A percentile compares a stretch with the other conserved stretches of the same genome.
phyloP scores from a whole-genome alignment of 306 rosid species.

The Medicago arabica region DNA sequence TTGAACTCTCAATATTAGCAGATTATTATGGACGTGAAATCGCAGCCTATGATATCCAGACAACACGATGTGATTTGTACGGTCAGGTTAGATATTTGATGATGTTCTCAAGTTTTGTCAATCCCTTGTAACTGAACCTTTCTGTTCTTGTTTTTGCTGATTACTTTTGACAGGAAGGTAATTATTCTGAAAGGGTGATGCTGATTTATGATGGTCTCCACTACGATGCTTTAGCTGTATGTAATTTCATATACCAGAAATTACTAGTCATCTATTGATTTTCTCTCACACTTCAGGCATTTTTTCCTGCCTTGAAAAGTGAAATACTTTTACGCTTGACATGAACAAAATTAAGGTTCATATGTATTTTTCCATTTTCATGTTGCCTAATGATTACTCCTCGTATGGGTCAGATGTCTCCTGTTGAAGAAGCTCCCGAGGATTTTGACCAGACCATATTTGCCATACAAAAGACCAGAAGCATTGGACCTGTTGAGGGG shows the following conservation, averaged over 20 bases:
- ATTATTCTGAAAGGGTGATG: conserved; percentile 82
- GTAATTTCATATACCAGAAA: conserved; percentile 40
- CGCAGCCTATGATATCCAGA: conserved; percentile 93
- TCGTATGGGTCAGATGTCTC: conserved; percentile 68
- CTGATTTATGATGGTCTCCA: conserved; percentile 95
- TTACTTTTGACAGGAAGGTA: conserved; percentile 64
- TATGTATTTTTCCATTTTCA: conserved; percentile 27
- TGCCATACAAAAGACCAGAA: conserved; percentile 54
- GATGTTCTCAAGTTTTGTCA: conserved; percentile 32
- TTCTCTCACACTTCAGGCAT: conserved; percentile 1
- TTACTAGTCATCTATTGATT: conserved; percentile 9
- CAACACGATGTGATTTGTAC: conserved; percentile 91
- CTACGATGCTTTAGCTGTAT: conserved; percentile 93
- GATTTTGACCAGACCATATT: conserved; percentile 97
- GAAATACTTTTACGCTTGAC: conserved; percentile 12
- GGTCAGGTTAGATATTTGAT: conserved; percentile 76
- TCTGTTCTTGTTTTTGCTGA: conserved; percentile 24
- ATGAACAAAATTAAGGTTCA: conserved; percentile 9
- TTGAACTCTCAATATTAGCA: conserved; percentile 91
- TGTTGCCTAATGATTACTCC: conserved; percentile 37
- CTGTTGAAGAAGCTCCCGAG: conserved; percentile 81
- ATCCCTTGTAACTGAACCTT: conserved; percentile 42
- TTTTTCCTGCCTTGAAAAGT: conserved; percentile 17
- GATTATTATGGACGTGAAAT: conserved; percentile 90
- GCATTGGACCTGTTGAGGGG: conserved; percentile 70